These are phyloP conservation scores for Theobroma grandiflorum DNA, from an alignment of 441 rosid species.

Conservation along the genomic window DNA sequence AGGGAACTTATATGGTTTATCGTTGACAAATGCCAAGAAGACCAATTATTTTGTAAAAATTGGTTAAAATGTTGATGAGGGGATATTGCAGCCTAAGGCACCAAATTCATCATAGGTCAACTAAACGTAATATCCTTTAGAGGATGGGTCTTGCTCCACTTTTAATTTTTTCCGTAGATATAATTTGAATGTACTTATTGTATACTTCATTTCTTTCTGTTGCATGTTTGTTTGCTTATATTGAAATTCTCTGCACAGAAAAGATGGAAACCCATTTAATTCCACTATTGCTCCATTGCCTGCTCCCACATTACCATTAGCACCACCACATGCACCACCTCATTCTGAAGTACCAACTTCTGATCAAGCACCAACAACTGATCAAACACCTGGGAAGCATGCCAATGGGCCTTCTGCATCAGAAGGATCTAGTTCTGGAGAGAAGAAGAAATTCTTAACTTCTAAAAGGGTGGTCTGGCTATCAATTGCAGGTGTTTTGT, in stretches of 20 bases:
- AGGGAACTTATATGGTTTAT: background rate
- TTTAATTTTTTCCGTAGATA: background rate
- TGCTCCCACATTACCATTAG: slow-evolving; percentile 55
- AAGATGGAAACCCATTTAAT: slow-evolving; percentile 83
- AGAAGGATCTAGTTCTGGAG: slow-evolving; percentile 50
- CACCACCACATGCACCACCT: slow-evolving; percentile 50
- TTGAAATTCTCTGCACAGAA: slow-evolving; percentile 53
- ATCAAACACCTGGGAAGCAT: slow-evolving; percentile 60
- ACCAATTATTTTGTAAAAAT: background rate
- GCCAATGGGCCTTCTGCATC: slow-evolving; percentile 68
- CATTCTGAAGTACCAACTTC: slow-evolving; percentile 47
- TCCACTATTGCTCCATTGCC: slow-evolving; percentile 54
- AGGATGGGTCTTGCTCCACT: background rate
- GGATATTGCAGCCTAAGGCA: background rate
- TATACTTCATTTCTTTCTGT: slow-evolving; percentile 6
- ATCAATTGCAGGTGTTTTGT: slow-evolving; percentile 67
- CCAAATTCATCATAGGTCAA: background rate
- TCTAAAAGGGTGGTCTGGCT: slow-evolving; percentile 72
- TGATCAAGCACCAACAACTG: slow-evolving; percentile 42
- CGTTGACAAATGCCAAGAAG: background rate
- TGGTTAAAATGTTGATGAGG: slow-evolving; percentile 11
- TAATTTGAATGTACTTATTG: slow-evolving; percentile 14
- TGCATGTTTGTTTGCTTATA: slow-evolving; percentile 28
- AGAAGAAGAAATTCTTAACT: slow-evolving; percentile 47
- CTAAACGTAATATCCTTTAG: background rate